Base-by-base conservation (phyloP, 495 filamentous ascomycete species). In the Lasiosphaeria hispida region DNA sequence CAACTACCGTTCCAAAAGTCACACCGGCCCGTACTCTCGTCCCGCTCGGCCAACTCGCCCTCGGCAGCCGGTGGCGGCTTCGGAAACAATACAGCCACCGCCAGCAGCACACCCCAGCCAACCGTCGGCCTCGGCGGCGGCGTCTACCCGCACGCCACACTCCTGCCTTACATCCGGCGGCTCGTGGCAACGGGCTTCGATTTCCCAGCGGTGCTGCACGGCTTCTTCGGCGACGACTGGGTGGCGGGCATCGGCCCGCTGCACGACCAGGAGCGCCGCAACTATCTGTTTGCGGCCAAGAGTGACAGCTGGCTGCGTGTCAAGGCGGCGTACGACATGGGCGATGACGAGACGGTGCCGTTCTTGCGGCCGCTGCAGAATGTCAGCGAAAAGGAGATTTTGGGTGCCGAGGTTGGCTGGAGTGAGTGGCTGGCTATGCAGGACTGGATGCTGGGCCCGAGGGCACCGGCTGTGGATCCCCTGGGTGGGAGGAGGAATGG, bases 201-300 rank as follows among this genome's bases (percentile, higher is more conserved):
- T 69, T 83, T 84, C 44, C 88, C 89, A 0, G 87, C 85, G 1
- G 84, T 97, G 4, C 75, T 98, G 57, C 91, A 96, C 65, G 90
- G 92, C 35, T 96, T 96, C 76, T 98, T 98, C 66, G 94, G 94
- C 7, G 90, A 97, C 60, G 88, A 96, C 64, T 98, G 92, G 90
- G 69, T 75, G 13, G 68, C 77, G 8, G 94, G 94, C 2, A 77
- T 97, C 36, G 88, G 90, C 0, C 83, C 87, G 3, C 69, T 97
- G 36, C 90, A 96, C 67, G 91, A 97, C 66, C 85, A 87, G 64
- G 94, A 98, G 70, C 82, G 94, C 40, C 83, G 91, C 49, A 98
- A 98, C 66, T 98, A 93, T 67, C 80, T 98, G 19, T 97, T 97
- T 65, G 91, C 92, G 0, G 91, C 92, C 9, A 98, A 97, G 75